Percentiles rank a stretch among this genome's conserved stretches.
Evolutionary conservation across 2,329 filamentous ascomycete genomes (phyloP).

Genomic region (Eurotiales sp.): DNA sequence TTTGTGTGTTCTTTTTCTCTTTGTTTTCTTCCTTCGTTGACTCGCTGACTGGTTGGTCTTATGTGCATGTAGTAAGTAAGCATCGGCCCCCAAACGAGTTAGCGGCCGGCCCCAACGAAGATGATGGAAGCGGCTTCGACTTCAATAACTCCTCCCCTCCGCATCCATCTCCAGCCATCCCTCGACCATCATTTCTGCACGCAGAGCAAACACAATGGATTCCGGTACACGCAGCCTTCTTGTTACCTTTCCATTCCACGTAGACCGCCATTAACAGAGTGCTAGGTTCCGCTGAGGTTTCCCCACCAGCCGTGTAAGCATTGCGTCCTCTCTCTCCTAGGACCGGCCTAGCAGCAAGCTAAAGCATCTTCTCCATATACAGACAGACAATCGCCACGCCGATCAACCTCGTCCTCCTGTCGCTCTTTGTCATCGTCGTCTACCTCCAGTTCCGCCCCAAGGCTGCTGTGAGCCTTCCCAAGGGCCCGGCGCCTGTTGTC

Average conservation of each 20-base stretch:
- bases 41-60: no score
- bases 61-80: no score
- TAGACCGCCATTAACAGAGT: background rate
- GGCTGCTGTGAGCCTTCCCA: conserved; percentile 49
- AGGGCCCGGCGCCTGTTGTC: conserved; percentile 63
- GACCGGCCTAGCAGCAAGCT: conserved; percentile 4
- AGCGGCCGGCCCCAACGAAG: background rate
- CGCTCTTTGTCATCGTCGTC: conserved; percentile 54
- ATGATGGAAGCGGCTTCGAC: background rate
- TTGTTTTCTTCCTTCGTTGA: no score
- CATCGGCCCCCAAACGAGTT: background rate
- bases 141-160: background rate
- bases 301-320: conserved; percentile 34
- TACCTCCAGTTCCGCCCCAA: conserved; percentile 57
- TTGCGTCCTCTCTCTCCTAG: background rate
- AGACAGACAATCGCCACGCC: conserved; percentile 56
- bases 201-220: conserved; percentile 4
- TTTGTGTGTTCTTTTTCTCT: no score
- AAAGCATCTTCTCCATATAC: conserved; percentile 12
- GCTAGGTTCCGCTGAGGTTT: conserved; percentile 23
- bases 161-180: background rate
- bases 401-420: conserved; percentile 59
- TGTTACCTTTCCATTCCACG: background rate
- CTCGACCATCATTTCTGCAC: background rate
- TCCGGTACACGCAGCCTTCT: background rate